phyloP scores from a whole-genome alignment of 2,329 filamentous ascomycete species.

The Monosporascus sp. region DNA sequence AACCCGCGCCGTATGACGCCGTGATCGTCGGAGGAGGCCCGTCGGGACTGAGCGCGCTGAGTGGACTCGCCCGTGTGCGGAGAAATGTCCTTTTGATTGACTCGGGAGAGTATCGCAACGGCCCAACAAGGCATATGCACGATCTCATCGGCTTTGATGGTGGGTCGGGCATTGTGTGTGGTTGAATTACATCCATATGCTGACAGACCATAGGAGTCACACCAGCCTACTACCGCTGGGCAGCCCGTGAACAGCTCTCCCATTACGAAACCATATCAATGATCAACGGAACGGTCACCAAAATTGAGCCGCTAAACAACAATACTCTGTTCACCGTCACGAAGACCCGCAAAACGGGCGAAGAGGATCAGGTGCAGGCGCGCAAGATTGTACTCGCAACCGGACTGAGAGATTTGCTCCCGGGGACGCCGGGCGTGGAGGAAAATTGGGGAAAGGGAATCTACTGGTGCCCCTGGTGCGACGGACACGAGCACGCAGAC shows the following conservation, averaged over 20 bases:
- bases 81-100: slow-evolving; percentile 53
- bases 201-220: slow-evolving; percentile 38
- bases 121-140: slow-evolving; percentile 52
- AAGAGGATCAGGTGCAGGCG: slow-evolving; percentile 33
- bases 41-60: slow-evolving; percentile 48
- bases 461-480: slow-evolving; percentile 63
- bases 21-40: slow-evolving; percentile 56
- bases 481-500: slow-evolving; percentile 57
- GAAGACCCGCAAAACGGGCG: slow-evolving; percentile 22
- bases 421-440: slow-evolving; percentile 47
- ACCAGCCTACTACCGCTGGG: slow-evolving; percentile 48
- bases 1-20: slow-evolving; percentile 40
- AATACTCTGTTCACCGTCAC: slow-evolving; percentile 43
- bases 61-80: slow-evolving; percentile 54
- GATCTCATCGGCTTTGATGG: slow-evolving; percentile 58
- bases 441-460: slow-evolving; percentile 57
- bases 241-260: slow-evolving; percentile 47
- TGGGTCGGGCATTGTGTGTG: slow-evolving; percentile 18
- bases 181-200: neutral
- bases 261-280: slow-evolving; percentile 46
- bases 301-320: slow-evolving; percentile 33
- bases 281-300: slow-evolving; percentile 47
- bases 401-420: slow-evolving; percentile 51
- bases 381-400: slow-evolving; percentile 55
- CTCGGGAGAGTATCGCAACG: slow-evolving; percentile 54